Evolutionary conservation across 2,329 filamentous ascomycete genomes (phyloP).

Genomic region (Phoma herbarum): DNA sequence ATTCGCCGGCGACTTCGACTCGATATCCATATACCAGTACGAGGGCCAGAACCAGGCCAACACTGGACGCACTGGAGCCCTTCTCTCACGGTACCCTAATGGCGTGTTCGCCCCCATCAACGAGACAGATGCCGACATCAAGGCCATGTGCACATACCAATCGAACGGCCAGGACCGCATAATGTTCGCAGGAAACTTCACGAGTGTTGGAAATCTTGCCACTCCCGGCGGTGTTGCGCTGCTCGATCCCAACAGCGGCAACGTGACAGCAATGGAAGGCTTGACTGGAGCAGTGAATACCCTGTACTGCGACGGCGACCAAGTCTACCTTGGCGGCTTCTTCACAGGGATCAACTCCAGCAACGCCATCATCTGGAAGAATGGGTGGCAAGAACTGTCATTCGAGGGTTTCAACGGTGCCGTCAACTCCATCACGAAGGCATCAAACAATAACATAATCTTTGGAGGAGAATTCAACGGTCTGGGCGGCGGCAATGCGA

Average conservation of each 20-base stretch:
- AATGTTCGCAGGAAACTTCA: constrained; percentile 94
- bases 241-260: constrained; percentile 76
- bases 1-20: constrained; percentile 87
- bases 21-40: constrained; percentile 89
- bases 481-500: constrained; percentile 85
- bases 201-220: constrained; percentile 78
- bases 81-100: constrained; percentile 85
- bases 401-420: constrained; percentile 96
- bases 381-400: constrained; percentile 77
- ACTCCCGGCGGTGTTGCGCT: constrained; percentile 81
- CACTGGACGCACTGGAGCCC: constrained; percentile 76
- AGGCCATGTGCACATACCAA: constrained; percentile 84
- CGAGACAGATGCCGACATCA: constrained; percentile 82
- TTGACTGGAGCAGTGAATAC: constrained; percentile 83
- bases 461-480: constrained; percentile 93
- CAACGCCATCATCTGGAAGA: constrained; percentile 86
- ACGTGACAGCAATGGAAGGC: constrained; percentile 78
- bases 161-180: constrained; percentile 76
- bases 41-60: constrained; percentile 77
- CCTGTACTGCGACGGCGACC: constrained; percentile 82
- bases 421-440: constrained; percentile 83
- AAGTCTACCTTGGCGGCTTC: constrained; percentile 90
- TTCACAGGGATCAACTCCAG: constrained; percentile 83
- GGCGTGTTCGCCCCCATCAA: constrained; percentile 79
- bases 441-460: constrained; percentile 82